A percentile compares a stretch with the other conserved stretches of the same genome.
Evolutionary conservation across 2,329 filamentous ascomycete species (phyloP).

Genomic region (Alternaria arbusti): DNA sequence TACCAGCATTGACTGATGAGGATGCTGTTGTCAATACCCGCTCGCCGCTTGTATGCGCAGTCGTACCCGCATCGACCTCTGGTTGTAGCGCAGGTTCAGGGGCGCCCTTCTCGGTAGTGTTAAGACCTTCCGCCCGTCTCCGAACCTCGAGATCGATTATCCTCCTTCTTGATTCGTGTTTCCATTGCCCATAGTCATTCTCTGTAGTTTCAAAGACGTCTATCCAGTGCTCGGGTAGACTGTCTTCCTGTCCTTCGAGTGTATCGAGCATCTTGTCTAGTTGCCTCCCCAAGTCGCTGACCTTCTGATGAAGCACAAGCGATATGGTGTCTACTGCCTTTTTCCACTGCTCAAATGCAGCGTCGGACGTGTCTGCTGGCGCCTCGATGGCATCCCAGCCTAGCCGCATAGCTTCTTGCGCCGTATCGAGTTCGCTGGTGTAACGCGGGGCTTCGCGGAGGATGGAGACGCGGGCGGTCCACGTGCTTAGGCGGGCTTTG

Average conservation of each 20-base stretch:
- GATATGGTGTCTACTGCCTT: conserved; percentile 61
- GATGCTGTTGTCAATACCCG: not conserved
- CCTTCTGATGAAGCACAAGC: conserved; percentile 68
- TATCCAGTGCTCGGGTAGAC: conserved; percentile 85
- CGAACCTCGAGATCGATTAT: conserved; percentile 69
- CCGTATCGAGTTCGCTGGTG: conserved; percentile 67
- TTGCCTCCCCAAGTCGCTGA: conserved; percentile 71
- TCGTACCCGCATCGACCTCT: not conserved
- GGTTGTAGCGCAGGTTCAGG: not conserved
- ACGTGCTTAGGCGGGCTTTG: conserved; percentile 73
- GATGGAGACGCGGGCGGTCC: conserved; percentile 78
- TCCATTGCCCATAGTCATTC: conserved; percentile 79
- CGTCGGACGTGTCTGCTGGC: conserved; percentile 40
- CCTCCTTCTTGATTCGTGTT: conserved; percentile 74
- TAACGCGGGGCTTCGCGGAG: conserved; percentile 75
- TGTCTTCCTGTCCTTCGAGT: conserved; percentile 83
- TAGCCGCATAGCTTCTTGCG: conserved; percentile 68
- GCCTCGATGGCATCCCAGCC: conserved; percentile 69
- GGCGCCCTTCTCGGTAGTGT: not conserved
- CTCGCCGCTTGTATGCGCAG: not conserved
- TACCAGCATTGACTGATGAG: not conserved
- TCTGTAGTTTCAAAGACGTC: conserved; percentile 85
- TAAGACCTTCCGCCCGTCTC: conserved; percentile 26
- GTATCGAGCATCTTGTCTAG: conserved; percentile 87
- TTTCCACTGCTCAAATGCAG: conserved; percentile 42